A percentile compares a stretch with the other conserved stretches of the same genome.
Evolutionary conservation across 1,139 yeast species (phyloP).

Genomic region (Kodamaea plutei): DNA sequence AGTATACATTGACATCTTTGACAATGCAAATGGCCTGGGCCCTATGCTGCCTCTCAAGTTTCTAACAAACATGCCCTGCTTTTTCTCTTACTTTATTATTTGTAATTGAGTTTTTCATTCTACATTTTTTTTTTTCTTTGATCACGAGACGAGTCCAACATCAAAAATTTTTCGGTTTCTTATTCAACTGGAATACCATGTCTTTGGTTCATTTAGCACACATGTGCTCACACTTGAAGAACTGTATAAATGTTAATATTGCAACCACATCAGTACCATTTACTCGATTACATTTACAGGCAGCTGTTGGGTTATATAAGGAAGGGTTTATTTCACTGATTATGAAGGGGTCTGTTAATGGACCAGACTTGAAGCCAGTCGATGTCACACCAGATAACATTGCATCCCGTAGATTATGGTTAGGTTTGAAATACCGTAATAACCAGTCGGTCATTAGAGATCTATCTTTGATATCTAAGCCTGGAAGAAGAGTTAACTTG

Average conservation of each 20-base stretch:
- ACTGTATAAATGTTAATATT: constrained; percentile 72
- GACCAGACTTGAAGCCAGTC: constrained; percentile 72
- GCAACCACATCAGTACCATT: constrained; percentile 81
- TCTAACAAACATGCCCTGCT: too few relatives aligned
- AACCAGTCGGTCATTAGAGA: constrained; percentile 71
- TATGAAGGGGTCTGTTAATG: constrained; percentile 83
- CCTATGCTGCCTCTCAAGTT: too few relatives aligned
- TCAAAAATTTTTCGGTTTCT: constrained; percentile 7
- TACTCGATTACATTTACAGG: constrained; percentile 75
- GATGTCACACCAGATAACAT: constrained; percentile 89
- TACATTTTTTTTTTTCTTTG: not conserved
- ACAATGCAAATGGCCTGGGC: too few relatives aligned
- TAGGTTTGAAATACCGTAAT: constrained; percentile 83
- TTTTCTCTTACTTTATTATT: too few relatives aligned
- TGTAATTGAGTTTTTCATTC: too few relatives aligned
- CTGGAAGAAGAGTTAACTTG: constrained; percentile 72
- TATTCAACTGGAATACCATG: constrained; percentile 44
- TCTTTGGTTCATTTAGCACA: constrained; percentile 82
- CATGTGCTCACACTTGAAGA: constrained; percentile 85
- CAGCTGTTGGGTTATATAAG: constrained; percentile 79
- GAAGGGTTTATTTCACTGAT: constrained; percentile 87
- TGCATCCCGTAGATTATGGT: constrained; percentile 84
- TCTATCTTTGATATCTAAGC: constrained; percentile 75
- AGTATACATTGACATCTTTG: too few relatives aligned
- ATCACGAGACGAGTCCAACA: not conserved